Base-by-base conservation (phyloP, 2,329 filamentous ascomycete genomes). In the Aspergillus pseudoviridinutans region DNA sequence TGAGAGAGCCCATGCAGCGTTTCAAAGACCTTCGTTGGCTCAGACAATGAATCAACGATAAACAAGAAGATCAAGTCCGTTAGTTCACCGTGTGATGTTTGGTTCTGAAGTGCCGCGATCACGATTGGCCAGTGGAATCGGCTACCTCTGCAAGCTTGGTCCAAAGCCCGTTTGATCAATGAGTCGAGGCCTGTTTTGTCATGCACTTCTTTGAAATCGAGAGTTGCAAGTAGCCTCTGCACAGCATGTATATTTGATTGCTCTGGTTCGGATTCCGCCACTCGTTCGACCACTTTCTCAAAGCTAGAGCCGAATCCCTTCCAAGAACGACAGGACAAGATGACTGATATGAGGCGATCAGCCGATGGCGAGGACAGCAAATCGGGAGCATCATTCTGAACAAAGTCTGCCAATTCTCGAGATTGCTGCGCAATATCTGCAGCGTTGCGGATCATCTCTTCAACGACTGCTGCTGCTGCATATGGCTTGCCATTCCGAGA, bases 311-410 rank as follows among this genome's bases (percentile, higher is more conserved):
- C 29, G 57, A 75, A 78, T 3, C 68, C 71, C 58, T 72, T 63
- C 66, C 71, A 74, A 20, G 76, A 69, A 1, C 82, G 80, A 44
- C 87, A 76, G 0, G 82, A 72, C 50, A 86, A 82, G 0, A 96
- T 76, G 10, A 86, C 84, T 0, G 86, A 83, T 7, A 92, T 77
- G 0, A 96, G 72, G 52, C 87, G 82, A 1, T 82, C 73, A 0
- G 85, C 84, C 1, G 91, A 92, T 0, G 89, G 84, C 0, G 90
- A 92, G 1, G 82, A 74, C 2, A 92, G 74, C 17, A 94, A 75
- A 1, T 78, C 74, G 0, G 82, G 77, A 14, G 88, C 77, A 59
- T 87, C 78, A 1, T 84, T 76, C 22, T 78, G 72, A 4, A 88
- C 73, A 46, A 89, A 84, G 0, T 76, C 66, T 3, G 78, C 71